These are phyloP conservation scores for Gracilaria gracilis DNA, from an alignment of 23 red algal genomes.

Conservation along the genomic window DNA sequence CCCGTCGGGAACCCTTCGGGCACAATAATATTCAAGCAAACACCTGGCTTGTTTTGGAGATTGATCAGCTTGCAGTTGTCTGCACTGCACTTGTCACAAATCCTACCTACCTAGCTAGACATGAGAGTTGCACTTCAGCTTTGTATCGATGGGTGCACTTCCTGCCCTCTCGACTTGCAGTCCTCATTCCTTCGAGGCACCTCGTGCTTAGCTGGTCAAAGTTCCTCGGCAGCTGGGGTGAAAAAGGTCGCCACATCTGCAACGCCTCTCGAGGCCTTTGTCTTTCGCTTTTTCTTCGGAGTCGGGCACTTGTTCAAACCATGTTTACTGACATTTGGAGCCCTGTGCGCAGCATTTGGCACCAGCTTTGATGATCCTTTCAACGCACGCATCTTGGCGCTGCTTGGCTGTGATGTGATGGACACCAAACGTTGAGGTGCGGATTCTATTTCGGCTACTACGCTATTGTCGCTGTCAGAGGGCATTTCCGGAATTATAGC, in stretches of 20 bases:
- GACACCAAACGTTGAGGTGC: background rate
- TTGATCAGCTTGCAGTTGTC: background rate
- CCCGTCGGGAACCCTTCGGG: too few species aligned
- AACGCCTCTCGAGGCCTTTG: background rate
- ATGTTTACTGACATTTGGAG: background rate
- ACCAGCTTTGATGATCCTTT: background rate
- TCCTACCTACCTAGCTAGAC: background rate
- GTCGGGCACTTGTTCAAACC: background rate
- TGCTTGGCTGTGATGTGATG: background rate
- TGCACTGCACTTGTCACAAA: background rate
- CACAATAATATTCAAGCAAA: too few species aligned
- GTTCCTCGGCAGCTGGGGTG: background rate
- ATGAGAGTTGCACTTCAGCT: background rate
- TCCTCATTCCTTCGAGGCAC: background rate
- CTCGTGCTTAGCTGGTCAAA: background rate
- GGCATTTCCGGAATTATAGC: slow-evolving; percentile 10
- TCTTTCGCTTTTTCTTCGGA: background rate
- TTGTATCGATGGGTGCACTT: background rate
- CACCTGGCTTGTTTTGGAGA: too few species aligned
- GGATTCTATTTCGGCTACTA: background rate
- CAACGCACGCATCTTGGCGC: background rate
- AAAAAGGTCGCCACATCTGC: slow-evolving; percentile 5
- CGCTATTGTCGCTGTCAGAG: slow-evolving; percentile 25
- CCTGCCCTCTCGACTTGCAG: background rate
- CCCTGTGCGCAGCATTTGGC: background rate